These are phyloP conservation scores for Myxozyma lipomycoides DNA, from an alignment of 805 yeast species.

Conservation along the genomic window DNA sequence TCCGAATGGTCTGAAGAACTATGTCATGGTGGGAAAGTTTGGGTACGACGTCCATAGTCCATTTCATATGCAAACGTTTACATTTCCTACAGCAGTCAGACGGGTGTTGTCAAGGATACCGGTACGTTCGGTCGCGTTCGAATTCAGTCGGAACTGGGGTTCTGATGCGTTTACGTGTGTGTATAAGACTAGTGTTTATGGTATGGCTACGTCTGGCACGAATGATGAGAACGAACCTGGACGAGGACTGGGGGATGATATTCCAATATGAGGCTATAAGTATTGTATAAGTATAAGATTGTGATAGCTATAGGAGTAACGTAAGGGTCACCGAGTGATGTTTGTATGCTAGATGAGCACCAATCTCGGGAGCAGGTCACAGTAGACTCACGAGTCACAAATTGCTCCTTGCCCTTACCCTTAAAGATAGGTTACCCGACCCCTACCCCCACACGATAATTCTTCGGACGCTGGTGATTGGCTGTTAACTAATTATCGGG, in stretches of 20 bases:
- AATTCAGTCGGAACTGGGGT: slow-evolving; percentile 37
- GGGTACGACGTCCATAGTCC: slow-evolving; percentile 28
- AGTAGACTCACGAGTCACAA: too few species aligned
- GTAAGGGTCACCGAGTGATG: too few species aligned
- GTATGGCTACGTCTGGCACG: slow-evolving; percentile 23
- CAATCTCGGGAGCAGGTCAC: too few species aligned
- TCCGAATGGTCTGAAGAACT: slow-evolving; percentile 6
- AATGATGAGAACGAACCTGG: neutral
- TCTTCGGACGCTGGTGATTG: too few species aligned
- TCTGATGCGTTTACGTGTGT: slow-evolving; percentile 34
- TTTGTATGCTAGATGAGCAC: too few species aligned
- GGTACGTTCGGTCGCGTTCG: slow-evolving; percentile 28
- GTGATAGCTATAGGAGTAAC: too few species aligned
- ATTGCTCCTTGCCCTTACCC: too few species aligned
- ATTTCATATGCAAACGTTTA: slow-evolving; percentile 28
- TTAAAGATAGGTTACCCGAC: too few species aligned
- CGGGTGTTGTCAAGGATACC: slow-evolving; percentile 14
- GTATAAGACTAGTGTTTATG: slow-evolving; percentile 35
- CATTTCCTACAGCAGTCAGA: slow-evolving; percentile 23
- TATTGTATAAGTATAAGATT: too few species aligned
- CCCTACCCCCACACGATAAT: too few species aligned
- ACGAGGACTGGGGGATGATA: slow-evolving; percentile 9
- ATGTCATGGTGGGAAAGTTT: slow-evolving; percentile 27
- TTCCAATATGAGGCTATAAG: slow-evolving; percentile 29
- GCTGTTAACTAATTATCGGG: too few species aligned